phyloP scores from a whole-genome alignment of 441 rosid species.

The Brassica hybrid region DNA sequence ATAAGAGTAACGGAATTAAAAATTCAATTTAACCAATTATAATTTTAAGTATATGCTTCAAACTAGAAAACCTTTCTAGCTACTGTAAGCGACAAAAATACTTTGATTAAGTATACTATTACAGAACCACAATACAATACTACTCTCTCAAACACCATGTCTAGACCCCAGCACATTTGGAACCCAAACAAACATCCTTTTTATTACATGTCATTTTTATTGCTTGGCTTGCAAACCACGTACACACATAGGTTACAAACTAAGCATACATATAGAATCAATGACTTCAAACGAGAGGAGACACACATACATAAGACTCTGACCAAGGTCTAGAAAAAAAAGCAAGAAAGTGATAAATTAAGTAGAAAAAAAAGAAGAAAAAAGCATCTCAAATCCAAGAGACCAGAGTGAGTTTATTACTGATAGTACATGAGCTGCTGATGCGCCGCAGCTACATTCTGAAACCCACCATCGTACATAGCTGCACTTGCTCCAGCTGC shows the following conservation, averaged over 20 bases:
- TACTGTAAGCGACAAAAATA: background rate
- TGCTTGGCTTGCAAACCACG: conserved; percentile 21
- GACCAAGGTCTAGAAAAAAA: conserved; percentile 22
- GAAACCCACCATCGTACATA: conserved; percentile 72
- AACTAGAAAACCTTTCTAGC: too few relatives aligned
- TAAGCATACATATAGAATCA: conserved; percentile 28
- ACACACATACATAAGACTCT: conserved; percentile 28
- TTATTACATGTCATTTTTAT: conserved; percentile 26
- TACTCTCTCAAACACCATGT: background rate
- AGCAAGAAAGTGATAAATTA: conserved; percentile 15
- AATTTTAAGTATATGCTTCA: too few relatives aligned
- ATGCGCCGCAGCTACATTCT: conserved; percentile 61
- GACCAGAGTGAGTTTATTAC: conserved; percentile 35
- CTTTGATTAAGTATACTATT: background rate
- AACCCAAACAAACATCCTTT: conserved; percentile 12
- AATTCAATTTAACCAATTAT: background rate
- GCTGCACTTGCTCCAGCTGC: conserved; percentile 64
- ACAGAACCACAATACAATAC: background rate
- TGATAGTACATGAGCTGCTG: conserved; percentile 85
- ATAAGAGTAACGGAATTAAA: background rate
- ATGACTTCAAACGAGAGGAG: conserved; percentile 18
- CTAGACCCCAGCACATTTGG: background rate
- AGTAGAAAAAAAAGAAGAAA: background rate
- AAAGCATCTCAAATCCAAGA: background rate
- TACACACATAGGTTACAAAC: conserved; percentile 28